Percentiles rank a stretch among this genome's conserved stretches.
These are phyloP conservation scores for Rhizopogon roseolus DNA, from an alignment of 768 basidiomycete species.

Conservation along the genomic window DNA sequence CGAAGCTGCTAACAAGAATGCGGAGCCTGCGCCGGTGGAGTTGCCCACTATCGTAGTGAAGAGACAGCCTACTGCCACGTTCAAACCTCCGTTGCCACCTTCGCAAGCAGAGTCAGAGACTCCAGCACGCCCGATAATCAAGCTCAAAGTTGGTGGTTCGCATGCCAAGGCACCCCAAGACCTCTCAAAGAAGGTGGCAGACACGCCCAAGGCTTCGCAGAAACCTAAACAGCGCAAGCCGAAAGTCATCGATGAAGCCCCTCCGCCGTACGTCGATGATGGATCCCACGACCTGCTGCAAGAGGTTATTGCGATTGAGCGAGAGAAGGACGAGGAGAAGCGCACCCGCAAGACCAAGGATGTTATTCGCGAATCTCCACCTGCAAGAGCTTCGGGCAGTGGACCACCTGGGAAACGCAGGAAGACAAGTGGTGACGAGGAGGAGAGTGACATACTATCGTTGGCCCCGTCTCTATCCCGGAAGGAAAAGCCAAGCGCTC, in stretches of 20 bases:
- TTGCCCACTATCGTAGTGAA: slow-evolving; percentile 22
- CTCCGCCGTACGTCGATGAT: slow-evolving; percentile 71
- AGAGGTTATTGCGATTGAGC: slow-evolving; percentile 78
- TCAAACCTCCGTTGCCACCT: slow-evolving; percentile 13
- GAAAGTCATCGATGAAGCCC: slow-evolving; percentile 42
- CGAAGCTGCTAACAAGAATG: slow-evolving; percentile 54
- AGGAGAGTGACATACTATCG: slow-evolving; percentile 57
- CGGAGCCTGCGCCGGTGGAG: slow-evolving; percentile 17
- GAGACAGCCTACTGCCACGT: slow-evolving; percentile 6
- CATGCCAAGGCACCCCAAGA: slow-evolving; percentile 31
- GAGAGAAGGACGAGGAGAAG: slow-evolving; percentile 54
- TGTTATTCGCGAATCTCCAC: slow-evolving; percentile 32
- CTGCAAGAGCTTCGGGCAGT: slow-evolving; percentile 32
- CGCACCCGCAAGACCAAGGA: slow-evolving; percentile 41
- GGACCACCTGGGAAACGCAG: slow-evolving; percentile 52
- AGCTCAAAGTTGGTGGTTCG: slow-evolving; percentile 55
- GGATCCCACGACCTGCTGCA: slow-evolving; percentile 79
- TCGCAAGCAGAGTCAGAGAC: slow-evolving; percentile 33
- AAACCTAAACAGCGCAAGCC: slow-evolving; percentile 40
- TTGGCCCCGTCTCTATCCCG: slow-evolving; percentile 56
- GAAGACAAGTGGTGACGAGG: slow-evolving; percentile 41
- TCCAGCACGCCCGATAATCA: slow-evolving; percentile 54
- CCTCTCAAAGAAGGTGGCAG: slow-evolving; percentile 22
- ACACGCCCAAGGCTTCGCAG: slow-evolving; percentile 28
- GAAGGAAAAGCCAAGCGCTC: slow-evolving; percentile 34